phyloP scores from a whole-genome alignment of 2,329 filamentous ascomycete species.

The Scytalidium sp. region DNA sequence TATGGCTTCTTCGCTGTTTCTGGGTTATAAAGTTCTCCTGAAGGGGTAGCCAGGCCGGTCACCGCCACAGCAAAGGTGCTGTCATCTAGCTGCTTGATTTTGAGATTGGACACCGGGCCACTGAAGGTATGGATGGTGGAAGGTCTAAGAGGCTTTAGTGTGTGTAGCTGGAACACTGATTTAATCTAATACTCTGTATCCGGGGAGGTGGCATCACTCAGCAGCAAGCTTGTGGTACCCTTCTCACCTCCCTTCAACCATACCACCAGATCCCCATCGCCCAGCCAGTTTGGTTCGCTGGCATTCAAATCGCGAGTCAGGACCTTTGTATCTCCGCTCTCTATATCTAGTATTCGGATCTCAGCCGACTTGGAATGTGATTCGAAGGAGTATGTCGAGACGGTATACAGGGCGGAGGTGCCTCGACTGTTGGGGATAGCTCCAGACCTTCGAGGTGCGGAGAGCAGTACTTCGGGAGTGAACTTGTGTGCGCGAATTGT shows the following conservation, averaged over 20 bases:
- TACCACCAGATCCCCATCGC: conserved; percentile 22
- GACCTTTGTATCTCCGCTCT: conserved; percentile 60
- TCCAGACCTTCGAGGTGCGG: conserved; percentile 68
- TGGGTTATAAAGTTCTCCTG: conserved; percentile 68
- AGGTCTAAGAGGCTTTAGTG: conserved; percentile 28
- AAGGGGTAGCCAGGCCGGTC: conserved; percentile 63
- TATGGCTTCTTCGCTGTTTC: conserved; percentile 55
- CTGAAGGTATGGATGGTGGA: conserved; percentile 46
- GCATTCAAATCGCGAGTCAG: conserved; percentile 64
- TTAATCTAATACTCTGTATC: conserved; percentile 16
- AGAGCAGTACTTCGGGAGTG: conserved; percentile 74
- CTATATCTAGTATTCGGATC: conserved; percentile 68
- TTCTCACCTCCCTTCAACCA: conserved; percentile 52
- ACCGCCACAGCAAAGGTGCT: conserved; percentile 52
- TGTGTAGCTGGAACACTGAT: neutral
- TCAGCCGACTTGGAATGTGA: conserved; percentile 66
- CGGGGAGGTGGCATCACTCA: conserved; percentile 22
- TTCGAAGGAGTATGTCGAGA: conserved; percentile 77
- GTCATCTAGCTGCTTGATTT: conserved; percentile 48
- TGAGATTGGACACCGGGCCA: conserved; percentile 56
- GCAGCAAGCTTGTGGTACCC: conserved; percentile 24
- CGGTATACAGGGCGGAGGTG: conserved; percentile 62
- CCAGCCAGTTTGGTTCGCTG: conserved; percentile 73
- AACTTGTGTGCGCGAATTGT: conserved; percentile 69
- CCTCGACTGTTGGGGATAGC: conserved; percentile 68